Conservation (phyloP, 768 basidiomycete genomes). For the Agrocybe pediades region DNA sequence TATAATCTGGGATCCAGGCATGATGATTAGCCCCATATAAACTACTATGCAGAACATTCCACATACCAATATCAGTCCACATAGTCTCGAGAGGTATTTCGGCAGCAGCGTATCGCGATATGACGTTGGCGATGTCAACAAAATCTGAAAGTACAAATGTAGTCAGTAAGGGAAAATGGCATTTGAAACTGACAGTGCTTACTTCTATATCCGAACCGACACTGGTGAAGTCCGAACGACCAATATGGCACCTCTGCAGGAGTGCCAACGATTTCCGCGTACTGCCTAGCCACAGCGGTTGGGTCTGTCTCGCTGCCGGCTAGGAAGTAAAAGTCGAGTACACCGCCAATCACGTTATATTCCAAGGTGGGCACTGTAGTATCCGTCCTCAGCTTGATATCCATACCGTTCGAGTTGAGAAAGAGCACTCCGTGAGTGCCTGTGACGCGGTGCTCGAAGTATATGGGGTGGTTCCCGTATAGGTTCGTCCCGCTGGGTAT, state of each 20-base stretch:
- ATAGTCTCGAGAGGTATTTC: conserved; percentile 73
- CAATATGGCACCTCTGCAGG: conserved; percentile 79
- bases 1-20: conserved; percentile 57
- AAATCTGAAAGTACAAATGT: conserved; percentile 41
- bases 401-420: conserved; percentile 76
- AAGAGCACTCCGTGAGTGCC: conserved; percentile 74
- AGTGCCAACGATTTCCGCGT: conserved; percentile 62
- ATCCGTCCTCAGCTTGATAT: conserved; percentile 61
- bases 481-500: conserved; percentile 60
- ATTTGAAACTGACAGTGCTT: conserved; percentile 15
- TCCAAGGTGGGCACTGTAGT: conserved; percentile 48
- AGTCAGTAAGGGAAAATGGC: background rate
- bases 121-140: conserved; percentile 61
- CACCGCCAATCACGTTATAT: conserved; percentile 78
- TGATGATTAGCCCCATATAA: background rate
- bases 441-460: conserved; percentile 66
- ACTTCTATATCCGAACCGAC: conserved; percentile 70
- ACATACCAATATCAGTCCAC: conserved; percentile 77
- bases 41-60: background rate
- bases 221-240: conserved; percentile 74
- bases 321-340: conserved; percentile 79
- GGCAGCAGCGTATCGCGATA: conserved; percentile 60
- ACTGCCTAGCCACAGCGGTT: conserved; percentile 62
- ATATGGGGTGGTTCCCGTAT: conserved; percentile 73
- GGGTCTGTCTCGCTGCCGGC: conserved; percentile 65